These are phyloP conservation scores for Phaeosphaeriaceae sp. DNA, from an alignment of 2,329 filamentous ascomycete species.

Conservation along the genomic window DNA sequence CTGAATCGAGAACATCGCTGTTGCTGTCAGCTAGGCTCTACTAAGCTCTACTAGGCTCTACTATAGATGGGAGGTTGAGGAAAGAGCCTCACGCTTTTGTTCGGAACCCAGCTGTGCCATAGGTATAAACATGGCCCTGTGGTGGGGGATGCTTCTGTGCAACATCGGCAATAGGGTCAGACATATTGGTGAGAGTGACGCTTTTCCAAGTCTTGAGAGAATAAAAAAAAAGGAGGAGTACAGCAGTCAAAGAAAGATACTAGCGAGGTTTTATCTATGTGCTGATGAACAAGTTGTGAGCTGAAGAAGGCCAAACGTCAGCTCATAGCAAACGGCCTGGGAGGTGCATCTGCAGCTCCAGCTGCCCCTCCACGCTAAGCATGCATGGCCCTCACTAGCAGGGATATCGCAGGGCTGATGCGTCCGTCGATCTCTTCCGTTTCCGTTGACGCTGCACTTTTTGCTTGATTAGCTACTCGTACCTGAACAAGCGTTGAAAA, in stretches of 20 bases:
- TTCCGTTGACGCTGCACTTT: conserved; percentile 24
- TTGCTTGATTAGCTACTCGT: conserved; percentile 5
- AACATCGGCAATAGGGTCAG: conserved; percentile 39
- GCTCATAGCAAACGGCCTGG: conserved; percentile 9
- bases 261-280: background rate
- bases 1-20: conserved; percentile 83
- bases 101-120: conserved; percentile 63
- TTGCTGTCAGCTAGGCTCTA: conserved; percentile 39
- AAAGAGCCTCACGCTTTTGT: conserved; percentile 68
- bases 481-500: conserved; percentile 12
- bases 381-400: conserved; percentile 22
- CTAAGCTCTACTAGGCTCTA: conserved; percentile 37
- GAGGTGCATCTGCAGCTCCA: conserved; percentile 12
- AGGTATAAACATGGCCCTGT: conserved; percentile 45
- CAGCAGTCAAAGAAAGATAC: background rate
- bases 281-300: background rate
- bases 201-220: background rate
- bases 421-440: conserved; percentile 20
- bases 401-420: conserved; percentile 25
- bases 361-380: conserved; percentile 14
- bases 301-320: conserved; percentile 10
- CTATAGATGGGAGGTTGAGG: background rate
- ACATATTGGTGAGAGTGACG: conserved; percentile 26
- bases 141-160: conserved; percentile 47
- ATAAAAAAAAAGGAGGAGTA: no score